These are phyloP conservation scores for Lasiosphaeris hirsuta DNA, from an alignment of 495 filamentous ascomycete genomes.

Conservation along the genomic window DNA sequence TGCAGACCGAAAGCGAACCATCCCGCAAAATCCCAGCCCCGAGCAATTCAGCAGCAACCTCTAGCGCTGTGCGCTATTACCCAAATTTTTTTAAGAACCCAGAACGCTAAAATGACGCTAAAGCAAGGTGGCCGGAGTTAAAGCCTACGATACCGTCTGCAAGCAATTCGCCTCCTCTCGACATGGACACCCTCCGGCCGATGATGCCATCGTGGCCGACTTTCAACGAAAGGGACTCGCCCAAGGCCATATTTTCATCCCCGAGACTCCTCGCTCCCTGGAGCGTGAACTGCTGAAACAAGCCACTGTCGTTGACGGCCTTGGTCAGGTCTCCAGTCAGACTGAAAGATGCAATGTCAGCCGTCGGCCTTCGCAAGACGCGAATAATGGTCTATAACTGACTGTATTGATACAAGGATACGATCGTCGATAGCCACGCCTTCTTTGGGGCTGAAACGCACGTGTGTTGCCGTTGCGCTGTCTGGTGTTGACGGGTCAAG, in stretches of 20 bases:
- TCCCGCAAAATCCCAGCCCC: too few species aligned
- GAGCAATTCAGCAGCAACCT: not conserved
- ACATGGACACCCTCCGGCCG: constrained; percentile 43
- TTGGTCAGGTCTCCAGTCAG: constrained; percentile 37
- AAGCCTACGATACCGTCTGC: constrained; percentile 48
- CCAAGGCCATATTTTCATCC: constrained; percentile 23
- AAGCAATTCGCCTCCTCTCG: constrained; percentile 25
- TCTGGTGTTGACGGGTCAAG: constrained; percentile 25
- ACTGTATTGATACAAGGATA: constrained; percentile 33
- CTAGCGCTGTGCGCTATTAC: not conserved
- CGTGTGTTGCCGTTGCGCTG: constrained; percentile 29
- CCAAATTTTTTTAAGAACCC: not conserved
- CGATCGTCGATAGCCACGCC: constrained; percentile 3
- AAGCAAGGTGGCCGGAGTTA: constrained; percentile 25
- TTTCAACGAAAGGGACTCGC: constrained; percentile 33
- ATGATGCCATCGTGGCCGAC: constrained; percentile 46
- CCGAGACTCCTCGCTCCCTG: not conserved
- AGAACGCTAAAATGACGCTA: constrained; percentile 7
- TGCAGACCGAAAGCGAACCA: too few species aligned
- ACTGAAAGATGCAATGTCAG: constrained; percentile 17
- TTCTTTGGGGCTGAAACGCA: constrained; percentile 18
- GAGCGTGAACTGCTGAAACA: constrained; percentile 33
- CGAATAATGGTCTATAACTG: not conserved
- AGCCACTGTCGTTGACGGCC: constrained; percentile 30
- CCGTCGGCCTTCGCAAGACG: not conserved